Evolutionary conservation across 164 flowering plant genomes (phyloP).

Genomic region (Akebia trifoliata): DNA sequence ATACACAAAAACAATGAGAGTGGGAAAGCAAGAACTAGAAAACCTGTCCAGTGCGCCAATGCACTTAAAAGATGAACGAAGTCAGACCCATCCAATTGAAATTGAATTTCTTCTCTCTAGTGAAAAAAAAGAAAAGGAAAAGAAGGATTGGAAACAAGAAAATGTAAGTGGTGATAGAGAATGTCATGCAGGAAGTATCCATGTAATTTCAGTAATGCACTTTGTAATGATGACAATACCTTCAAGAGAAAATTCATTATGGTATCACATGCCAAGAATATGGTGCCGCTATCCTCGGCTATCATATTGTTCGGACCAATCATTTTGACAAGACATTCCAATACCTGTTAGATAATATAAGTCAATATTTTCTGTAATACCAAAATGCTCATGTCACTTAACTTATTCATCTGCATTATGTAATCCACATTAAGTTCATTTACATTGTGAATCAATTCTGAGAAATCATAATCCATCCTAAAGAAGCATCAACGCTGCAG

Average conservation of each 20-base stretch:
- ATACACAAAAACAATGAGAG: background rate
- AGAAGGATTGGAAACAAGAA: slow-evolving; percentile 5
- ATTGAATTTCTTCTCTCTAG: slow-evolving; percentile 49
- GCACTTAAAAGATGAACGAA: slow-evolving; percentile 51
- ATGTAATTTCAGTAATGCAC: background rate
- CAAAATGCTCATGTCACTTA: background rate
- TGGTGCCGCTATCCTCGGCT: slow-evolving; percentile 41
- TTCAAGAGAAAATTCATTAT: slow-evolving; percentile 70
- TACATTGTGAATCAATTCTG: too few relatives aligned
- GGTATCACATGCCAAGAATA: slow-evolving; percentile 87
- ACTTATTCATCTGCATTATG: background rate
- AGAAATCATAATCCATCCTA: background rate
- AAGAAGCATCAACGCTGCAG: background rate
- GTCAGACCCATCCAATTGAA: slow-evolving; percentile 37
- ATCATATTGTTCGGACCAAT: slow-evolving; percentile 24
- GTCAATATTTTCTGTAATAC: background rate
- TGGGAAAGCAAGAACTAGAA: background rate
- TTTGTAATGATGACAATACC: slow-evolving; percentile 30
- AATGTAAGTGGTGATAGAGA: background rate
- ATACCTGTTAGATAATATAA: slow-evolving; percentile 43
- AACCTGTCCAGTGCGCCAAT: slow-evolving; percentile 68
- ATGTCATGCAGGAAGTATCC: background rate
- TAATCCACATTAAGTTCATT: too few relatives aligned
- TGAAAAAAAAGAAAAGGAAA: background rate
- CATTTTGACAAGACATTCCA: slow-evolving; percentile 56